Percentiles rank a stretch among this genome's conserved stretches.
Conservation (phyloP, 495 filamentous ascomycete genomes). For the Lophium mytilinum region DNA sequence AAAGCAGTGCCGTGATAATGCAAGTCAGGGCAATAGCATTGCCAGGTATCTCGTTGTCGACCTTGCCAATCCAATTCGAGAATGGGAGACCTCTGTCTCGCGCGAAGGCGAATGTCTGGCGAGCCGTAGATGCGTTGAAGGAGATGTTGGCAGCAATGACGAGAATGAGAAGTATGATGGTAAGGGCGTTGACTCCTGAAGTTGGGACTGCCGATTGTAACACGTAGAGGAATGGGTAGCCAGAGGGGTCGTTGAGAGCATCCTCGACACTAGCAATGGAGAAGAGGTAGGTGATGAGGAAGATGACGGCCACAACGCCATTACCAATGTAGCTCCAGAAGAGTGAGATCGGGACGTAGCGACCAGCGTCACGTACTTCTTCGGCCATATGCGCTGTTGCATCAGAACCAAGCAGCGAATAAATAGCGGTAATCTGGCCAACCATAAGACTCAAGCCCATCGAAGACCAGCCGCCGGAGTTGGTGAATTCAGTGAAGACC, state of each 20-base stretch:
- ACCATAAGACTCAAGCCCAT: slow-evolving; percentile 47
- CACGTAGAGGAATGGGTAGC: slow-evolving; percentile 48
- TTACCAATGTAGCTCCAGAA: slow-evolving; percentile 27
- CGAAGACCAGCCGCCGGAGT: slow-evolving; percentile 49
- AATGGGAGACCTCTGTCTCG: slow-evolving; percentile 50
- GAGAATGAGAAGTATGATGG: slow-evolving; percentile 43
- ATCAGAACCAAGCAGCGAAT: slow-evolving; percentile 35
- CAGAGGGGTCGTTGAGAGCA: slow-evolving; percentile 31
- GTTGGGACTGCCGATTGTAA: slow-evolving; percentile 44
- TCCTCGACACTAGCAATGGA: slow-evolving; percentile 40
- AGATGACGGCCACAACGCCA: slow-evolving; percentile 24
- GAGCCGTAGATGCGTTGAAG: slow-evolving; percentile 48
- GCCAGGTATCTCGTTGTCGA: slow-evolving; percentile 44
- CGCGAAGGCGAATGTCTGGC: slow-evolving; percentile 54
- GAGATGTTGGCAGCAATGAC: slow-evolving; percentile 44
- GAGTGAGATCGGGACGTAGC: slow-evolving; percentile 29
- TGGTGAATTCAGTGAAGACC: slow-evolving; percentile 40
- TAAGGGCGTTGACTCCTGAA: slow-evolving; percentile 43
- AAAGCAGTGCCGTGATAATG: slow-evolving; percentile 44
- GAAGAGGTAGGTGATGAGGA: slow-evolving; percentile 22
- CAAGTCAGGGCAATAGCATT: slow-evolving; percentile 44
- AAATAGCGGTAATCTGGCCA: slow-evolving; percentile 46
- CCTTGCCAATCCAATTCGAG: slow-evolving; percentile 42
- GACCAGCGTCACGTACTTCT: slow-evolving; percentile 29
- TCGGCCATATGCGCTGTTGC: slow-evolving; percentile 32